Percentiles rank a stretch among this genome's conserved stretches.
phyloP scores from a whole-genome alignment of 176 grass and related monocot genomes.

The Hordeum marinum region DNA sequence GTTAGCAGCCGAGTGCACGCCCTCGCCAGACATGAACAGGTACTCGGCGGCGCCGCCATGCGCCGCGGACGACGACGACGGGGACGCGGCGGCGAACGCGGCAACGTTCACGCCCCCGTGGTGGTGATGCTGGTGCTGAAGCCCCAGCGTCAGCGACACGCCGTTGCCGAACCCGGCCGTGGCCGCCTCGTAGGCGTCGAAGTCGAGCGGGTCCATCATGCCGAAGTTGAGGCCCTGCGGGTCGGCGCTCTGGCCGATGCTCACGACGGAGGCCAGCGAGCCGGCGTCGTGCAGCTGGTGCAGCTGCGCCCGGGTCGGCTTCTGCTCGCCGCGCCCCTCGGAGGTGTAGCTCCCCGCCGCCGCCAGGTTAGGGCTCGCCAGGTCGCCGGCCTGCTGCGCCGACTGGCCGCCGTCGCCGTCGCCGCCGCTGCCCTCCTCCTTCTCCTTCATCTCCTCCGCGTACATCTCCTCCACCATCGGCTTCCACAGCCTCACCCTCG shows the following conservation, averaged over 20 bases:
- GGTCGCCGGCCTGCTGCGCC: not conserved
- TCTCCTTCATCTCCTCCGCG: constrained; percentile 62
- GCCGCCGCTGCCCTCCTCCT: constrained; percentile 15
- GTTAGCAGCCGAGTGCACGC: constrained; percentile 21
- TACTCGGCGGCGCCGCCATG: constrained; percentile 32
- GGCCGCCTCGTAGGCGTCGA: constrained; percentile 38
- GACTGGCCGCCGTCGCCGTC: not conserved
- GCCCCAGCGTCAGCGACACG: constrained; percentile 74
- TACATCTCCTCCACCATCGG: constrained; percentile 91
- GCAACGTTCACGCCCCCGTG: constrained; percentile 48
- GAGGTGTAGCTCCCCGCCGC: constrained; percentile 13
- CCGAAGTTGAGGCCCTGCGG: constrained; percentile 39
- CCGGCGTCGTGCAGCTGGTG: constrained; percentile 48
- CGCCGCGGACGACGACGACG: not conserved
- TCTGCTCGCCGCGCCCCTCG: constrained; percentile 33
- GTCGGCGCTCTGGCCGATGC: constrained; percentile 15
- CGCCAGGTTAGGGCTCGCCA: constrained; percentile 25
- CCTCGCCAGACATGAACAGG: constrained; percentile 37
- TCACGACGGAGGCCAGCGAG: constrained; percentile 76
- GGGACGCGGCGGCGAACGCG: constrained; percentile 28
- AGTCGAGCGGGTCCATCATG: constrained; percentile 53
- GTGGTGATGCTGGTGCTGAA: constrained; percentile 30
- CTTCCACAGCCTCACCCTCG: constrained; percentile 68
- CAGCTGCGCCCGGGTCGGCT: constrained; percentile 61
- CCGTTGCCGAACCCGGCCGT: constrained; percentile 23